phyloP scores from a whole-genome alignment of 1,284 basidiomycete genomes.

The Puccinia hordei region DNA sequence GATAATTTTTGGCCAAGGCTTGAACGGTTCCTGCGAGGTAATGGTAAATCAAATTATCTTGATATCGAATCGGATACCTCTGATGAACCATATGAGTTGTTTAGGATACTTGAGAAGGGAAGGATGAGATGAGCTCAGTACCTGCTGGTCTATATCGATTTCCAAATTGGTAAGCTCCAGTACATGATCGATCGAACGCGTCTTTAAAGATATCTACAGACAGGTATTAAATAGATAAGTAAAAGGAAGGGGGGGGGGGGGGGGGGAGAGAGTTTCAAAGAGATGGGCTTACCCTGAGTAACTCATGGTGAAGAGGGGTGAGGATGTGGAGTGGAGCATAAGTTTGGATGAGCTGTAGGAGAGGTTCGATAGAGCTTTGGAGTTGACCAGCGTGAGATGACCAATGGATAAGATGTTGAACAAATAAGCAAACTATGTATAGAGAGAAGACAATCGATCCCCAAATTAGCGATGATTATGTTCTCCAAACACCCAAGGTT shows the following conservation, averaged over 20 bases:
- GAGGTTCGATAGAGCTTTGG: not conserved
- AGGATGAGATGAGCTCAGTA: not conserved
- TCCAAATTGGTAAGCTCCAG: slow-evolving; percentile 31
- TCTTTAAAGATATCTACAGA: slow-evolving; percentile 27
- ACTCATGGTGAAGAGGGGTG: slow-evolving; percentile 28
- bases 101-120: not conserved
- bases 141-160: slow-evolving; percentile 37
- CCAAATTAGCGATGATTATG: not conserved
- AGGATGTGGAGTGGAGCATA: slow-evolving; percentile 22
- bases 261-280: too few relatives aligned
- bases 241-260: too few relatives aligned
- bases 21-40: slow-evolving; percentile 46
- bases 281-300: slow-evolving; percentile 28
- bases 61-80: slow-evolving; percentile 44
- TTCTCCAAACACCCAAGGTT: not conserved
- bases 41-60: slow-evolving; percentile 49
- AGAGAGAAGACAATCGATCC: not conserved
- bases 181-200: slow-evolving; percentile 1
- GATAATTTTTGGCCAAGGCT: slow-evolving; percentile 44
- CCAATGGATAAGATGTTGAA: not conserved
- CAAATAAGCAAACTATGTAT: not conserved
- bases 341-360: slow-evolving; percentile 13
- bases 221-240: not conserved
- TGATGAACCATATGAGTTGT: not conserved
- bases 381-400: slow-evolving; percentile 11